phyloP scores from a whole-genome alignment of 2,329 filamentous ascomycete species.

The Ophiobolus disseminans region DNA sequence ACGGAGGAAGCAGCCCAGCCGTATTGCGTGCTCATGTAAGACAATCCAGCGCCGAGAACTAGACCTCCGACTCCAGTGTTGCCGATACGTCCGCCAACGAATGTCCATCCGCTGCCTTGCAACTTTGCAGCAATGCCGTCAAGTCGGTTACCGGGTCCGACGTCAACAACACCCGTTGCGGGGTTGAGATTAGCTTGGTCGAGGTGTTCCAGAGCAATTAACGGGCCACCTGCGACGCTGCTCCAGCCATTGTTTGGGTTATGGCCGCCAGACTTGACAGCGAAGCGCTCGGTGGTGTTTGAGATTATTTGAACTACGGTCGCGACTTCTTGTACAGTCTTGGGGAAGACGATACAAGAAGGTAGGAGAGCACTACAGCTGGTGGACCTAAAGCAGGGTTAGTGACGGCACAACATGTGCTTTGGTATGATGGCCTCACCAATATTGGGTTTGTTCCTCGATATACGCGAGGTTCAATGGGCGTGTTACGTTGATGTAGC shows the following conservation, averaged over 20 bases:
- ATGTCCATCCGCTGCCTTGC: conserved; percentile 48
- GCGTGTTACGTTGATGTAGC: conserved; percentile 31
- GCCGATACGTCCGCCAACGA: conserved; percentile 56
- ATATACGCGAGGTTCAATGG: conserved; percentile 29
- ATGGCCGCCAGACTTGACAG: conserved; percentile 61
- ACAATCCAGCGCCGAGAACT: conserved; percentile 53
- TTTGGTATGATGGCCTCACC: too few species aligned
- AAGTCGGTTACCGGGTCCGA: conserved; percentile 44
- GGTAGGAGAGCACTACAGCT: conserved; percentile 40
- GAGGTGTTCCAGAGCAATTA: conserved; percentile 54
- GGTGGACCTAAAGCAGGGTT: too few species aligned
- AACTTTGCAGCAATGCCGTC: conserved; percentile 48
- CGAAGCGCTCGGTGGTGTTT: conserved; percentile 56
- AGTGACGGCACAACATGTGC: too few species aligned
- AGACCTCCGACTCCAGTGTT: conserved; percentile 58
- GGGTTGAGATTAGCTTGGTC: conserved; percentile 36
- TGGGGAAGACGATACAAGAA: conserved; percentile 42
- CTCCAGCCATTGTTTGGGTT: conserved; percentile 57
- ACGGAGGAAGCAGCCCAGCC: conserved; percentile 56
- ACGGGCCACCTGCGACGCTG: conserved; percentile 53
- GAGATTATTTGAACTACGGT: conserved; percentile 59
- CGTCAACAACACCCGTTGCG: conserved; percentile 34
- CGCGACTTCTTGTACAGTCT: conserved; percentile 59
- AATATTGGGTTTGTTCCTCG: conserved; percentile 40
- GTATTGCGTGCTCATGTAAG: conserved; percentile 49